Base-by-base conservation (phyloP, 345 rosid species). In the Anacardium occidentale region DNA sequence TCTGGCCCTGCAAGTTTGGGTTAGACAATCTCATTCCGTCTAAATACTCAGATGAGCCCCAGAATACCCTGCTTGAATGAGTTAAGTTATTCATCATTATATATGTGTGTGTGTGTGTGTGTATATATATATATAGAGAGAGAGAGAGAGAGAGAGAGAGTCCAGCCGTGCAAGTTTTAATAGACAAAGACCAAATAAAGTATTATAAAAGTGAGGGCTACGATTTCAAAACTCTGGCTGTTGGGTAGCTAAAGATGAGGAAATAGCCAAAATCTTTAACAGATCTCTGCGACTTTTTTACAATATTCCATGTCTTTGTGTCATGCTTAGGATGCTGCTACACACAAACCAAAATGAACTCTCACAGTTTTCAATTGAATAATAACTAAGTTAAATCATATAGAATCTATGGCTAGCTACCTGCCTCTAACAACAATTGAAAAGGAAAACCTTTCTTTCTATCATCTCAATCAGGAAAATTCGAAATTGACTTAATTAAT, bases 351-450 rank as follows among this genome's bases (percentile, higher is more conserved):
- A 18, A 57, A 25, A 45, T 52, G 11, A 45, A 20, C 4, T 25
- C 25, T 25, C 25, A 3, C 62, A 58, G 54, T 47, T 65, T 73
- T 65, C 37, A 57, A 51, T 50, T 9, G 22, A 13, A 57, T 6
- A 25, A 0, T 29, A 67, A 55, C n/a, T 2, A 45, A 48, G 57
- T 3, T 18, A 29, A 47, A n/a, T 29, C 2, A 29, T 29, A 29
- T 29, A 29, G 32, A 29, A 29, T 68, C 72, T 62, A 77, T 66
- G 29, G 71, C 81, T 71, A 72, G 64, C 17, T 37, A 78, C 32
- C 32, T 37, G 78, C 32, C 32, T 29, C 32, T 29, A 29, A 29
- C 32, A 29, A 29, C 32, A 29, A 29, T 29, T 29, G 2, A 29
- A 47, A 5, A n/a, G 48, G 10, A 29, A 68, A 79, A 65, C 52